A percentile compares a stretch with the other conserved stretches of the same genome.
Conservation (phyloP, 148 eudicot genomes). For the Agrostemma githago region DNA sequence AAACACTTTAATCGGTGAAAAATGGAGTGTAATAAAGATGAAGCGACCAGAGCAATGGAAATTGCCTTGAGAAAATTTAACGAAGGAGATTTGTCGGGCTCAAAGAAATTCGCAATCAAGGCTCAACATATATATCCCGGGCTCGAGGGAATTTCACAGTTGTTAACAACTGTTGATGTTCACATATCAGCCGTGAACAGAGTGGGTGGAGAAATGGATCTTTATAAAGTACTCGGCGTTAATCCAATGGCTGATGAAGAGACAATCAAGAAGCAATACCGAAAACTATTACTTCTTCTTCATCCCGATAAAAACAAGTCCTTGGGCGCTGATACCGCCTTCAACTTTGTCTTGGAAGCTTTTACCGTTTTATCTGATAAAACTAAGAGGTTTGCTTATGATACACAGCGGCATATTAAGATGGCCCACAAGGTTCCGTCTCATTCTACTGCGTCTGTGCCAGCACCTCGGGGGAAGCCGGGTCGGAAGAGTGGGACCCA, state of each 20-base stretch:
- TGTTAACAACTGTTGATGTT: constrained; percentile 34
- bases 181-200: constrained; percentile 24
- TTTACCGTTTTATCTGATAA: constrained; percentile 68
- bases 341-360: constrained; percentile 65
- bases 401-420: constrained; percentile 46
- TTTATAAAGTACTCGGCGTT: constrained; percentile 73
- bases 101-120: constrained; percentile 39
- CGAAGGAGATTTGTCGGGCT: constrained; percentile 30
- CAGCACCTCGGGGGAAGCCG: neutral
- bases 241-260: constrained; percentile 58
- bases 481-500: constrained; percentile 25
- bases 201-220: constrained; percentile 46
- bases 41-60: constrained; percentile 40
- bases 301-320: constrained; percentile 89
- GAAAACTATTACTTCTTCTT: constrained; percentile 56
- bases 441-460: constrained; percentile 14
- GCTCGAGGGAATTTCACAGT: constrained; percentile 36
- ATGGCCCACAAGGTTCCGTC: constrained; percentile 31
- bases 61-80: constrained; percentile 34
- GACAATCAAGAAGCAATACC: constrained; percentile 50
- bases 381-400: constrained; percentile 53
- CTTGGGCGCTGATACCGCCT: constrained; percentile 74
- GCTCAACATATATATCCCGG: constrained; percentile 34
- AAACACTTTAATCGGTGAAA: neutral
- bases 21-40: constrained; percentile 52